phyloP scores from a whole-genome alignment of 1,139 yeast species.

The Yamadazyma sp. region DNA sequence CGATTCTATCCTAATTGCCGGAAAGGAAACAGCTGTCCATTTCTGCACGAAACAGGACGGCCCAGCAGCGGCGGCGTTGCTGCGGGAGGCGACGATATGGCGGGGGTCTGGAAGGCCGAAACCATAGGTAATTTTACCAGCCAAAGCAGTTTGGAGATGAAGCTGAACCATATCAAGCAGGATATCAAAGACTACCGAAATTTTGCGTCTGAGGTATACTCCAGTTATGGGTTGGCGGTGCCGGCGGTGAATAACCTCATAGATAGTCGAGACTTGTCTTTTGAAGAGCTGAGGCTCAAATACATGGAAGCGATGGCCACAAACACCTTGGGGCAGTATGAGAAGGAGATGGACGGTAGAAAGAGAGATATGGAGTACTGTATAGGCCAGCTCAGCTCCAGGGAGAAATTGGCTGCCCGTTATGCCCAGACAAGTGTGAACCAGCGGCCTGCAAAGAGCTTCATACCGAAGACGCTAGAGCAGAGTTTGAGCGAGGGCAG shows the following conservation, averaged over 20 bases:
- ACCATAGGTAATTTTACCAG: conserved; percentile 13
- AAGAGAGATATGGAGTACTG: conserved; percentile 49
- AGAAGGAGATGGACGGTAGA: conserved; percentile 40
- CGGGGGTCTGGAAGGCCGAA: conserved; percentile 7
- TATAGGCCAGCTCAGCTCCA: conserved; percentile 33
- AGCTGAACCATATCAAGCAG: conserved; percentile 14
- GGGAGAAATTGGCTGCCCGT: conserved; percentile 54
- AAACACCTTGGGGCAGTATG: conserved; percentile 38
- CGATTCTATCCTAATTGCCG: conserved; percentile 19
- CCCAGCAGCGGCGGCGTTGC: background rate
- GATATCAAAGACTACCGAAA: conserved; percentile 14
- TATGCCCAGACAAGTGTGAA: conserved; percentile 53
- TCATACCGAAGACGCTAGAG: conserved; percentile 34
- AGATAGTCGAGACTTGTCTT: conserved; percentile 53
- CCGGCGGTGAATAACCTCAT: conserved; percentile 40
- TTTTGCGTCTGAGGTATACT: conserved; percentile 16
- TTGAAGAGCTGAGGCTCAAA: conserved; percentile 54
- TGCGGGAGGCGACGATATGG: conserved; percentile 3
- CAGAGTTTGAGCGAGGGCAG: conserved; percentile 20
- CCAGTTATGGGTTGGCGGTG: conserved; percentile 27
- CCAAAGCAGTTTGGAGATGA: conserved; percentile 12
- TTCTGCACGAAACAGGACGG: conserved; percentile 11
- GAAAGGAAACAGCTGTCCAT: conserved; percentile 18
- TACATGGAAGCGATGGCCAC: conserved; percentile 42
- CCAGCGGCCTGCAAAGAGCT: conserved; percentile 32